These are phyloP conservation scores for Exophiala spinifera DNA, from an alignment of 2,329 filamentous ascomycete genomes.

Conservation along the genomic window DNA sequence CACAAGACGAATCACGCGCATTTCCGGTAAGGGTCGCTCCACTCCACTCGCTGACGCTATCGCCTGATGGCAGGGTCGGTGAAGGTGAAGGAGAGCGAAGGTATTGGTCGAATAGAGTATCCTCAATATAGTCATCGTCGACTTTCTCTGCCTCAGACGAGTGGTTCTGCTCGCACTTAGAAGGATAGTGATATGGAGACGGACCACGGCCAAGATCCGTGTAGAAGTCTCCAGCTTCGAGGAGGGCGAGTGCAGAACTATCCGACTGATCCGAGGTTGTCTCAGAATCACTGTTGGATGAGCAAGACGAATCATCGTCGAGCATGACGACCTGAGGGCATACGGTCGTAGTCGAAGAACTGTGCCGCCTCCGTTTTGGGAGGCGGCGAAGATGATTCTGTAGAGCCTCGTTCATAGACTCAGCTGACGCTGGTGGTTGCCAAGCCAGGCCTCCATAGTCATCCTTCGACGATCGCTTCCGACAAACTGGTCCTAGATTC, in stretches of 20 bases:
- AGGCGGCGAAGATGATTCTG: not conserved
- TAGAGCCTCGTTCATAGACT: too few species aligned
- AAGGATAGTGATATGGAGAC: not conserved
- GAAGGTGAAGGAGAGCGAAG: constrained; percentile 1
- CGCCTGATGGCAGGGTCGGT: not conserved
- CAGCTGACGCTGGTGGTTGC: not conserved
- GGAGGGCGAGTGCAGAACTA: not conserved
- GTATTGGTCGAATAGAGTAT: not conserved
- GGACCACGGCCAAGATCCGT: not conserved
- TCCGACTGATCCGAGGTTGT: not conserved
- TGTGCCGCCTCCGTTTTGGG: not conserved
- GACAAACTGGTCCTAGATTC: not conserved
- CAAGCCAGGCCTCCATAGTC: not conserved
- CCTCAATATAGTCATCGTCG: not conserved
- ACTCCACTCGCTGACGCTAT: not conserved
- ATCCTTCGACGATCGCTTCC: not conserved
- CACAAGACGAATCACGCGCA: too few species aligned
- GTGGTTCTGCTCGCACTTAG: not conserved
- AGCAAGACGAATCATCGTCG: not conserved
- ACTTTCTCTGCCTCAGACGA: not conserved
- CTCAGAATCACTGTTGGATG: too few species aligned
- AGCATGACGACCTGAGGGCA: not conserved
- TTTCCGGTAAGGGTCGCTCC: too few species aligned
- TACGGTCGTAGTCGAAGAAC: not conserved
- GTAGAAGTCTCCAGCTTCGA: not conserved